phyloP scores from a whole-genome alignment of 2,329 filamentous ascomycete genomes.

The Akanthomyces muscarius region DNA sequence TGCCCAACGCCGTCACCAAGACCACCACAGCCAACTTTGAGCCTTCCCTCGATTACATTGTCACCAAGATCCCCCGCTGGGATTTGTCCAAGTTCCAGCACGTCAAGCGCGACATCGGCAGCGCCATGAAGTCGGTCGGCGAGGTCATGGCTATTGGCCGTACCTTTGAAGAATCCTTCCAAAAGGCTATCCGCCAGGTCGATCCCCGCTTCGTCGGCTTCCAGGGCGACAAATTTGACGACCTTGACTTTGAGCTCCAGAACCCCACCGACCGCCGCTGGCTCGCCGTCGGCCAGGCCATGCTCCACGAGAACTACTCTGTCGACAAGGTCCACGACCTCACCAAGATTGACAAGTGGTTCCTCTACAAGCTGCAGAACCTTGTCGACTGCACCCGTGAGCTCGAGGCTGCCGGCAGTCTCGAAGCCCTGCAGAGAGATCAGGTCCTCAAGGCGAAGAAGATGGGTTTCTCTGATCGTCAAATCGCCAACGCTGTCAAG shows the following conservation, averaged over 20 bases:
- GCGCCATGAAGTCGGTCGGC: constrained; percentile 97
- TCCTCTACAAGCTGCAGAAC: constrained; percentile 96
- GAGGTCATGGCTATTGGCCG: constrained; percentile 99
- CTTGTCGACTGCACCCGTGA: constrained; percentile 87
- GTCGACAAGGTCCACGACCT: constrained; percentile 89
- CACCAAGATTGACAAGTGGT: constrained; percentile 99
- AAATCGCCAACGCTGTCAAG: constrained; percentile 83
- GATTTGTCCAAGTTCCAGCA: constrained; percentile 99
- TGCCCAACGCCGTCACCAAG: constrained; percentile 97
- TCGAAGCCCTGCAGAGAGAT: constrained; percentile 83
- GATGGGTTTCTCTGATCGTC: constrained; percentile 93
- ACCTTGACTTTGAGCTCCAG: constrained; percentile 82
- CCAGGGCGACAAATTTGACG: constrained; percentile 91
- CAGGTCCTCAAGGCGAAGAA: constrained; percentile 91
- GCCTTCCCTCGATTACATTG: constrained; percentile 93
- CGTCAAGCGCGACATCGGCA: constrained; percentile 95
- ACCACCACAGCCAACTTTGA: constrained; percentile 99
- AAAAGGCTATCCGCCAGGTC: constrained; percentile 97
- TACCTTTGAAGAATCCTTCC: constrained; percentile 98
- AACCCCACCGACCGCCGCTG: constrained; percentile 96
- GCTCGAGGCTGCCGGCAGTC: constrained; percentile 76
- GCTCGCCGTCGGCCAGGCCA: constrained; percentile 95
- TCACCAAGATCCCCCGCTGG: constrained; percentile 98
- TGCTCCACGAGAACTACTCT: constrained; percentile 94
- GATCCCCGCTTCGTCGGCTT: constrained; percentile 90